Percentiles rank a stretch among this genome's conserved stretches.
Conservation (phyloP, 345 rosid species). For the Lepidium aucheri region DNA sequence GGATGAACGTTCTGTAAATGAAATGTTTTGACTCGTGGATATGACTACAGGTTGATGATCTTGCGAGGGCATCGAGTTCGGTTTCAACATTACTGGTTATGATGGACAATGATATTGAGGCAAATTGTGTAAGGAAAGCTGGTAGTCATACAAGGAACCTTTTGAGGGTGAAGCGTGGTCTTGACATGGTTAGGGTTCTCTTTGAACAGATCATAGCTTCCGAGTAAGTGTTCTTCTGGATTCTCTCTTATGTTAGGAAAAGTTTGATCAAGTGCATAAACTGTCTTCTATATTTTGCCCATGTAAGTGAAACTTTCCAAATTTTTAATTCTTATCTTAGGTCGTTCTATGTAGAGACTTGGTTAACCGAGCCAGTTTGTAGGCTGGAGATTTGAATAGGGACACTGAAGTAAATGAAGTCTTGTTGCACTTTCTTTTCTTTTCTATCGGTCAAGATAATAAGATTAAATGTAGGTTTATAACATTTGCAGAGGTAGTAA, state of each 20-base stretch:
- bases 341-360: neutral
- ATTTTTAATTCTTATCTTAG: neutral
- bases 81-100: constrained; percentile 40
- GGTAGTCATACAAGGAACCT: constrained; percentile 93
- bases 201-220: constrained; percentile 65
- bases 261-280: neutral
- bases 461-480: neutral
- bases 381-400: neutral
- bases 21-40: neutral
- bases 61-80: constrained; percentile 62
- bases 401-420: neutral
- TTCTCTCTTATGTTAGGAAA: neutral
- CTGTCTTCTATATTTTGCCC: neutral
- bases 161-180: constrained; percentile 88
- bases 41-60: constrained; percentile 63
- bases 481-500: constrained; percentile 43
- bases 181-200: constrained; percentile 88
- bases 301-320: neutral
- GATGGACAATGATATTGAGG: constrained; percentile 53
- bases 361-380: neutral
- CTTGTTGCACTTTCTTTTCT: neutral
- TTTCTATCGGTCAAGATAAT: neutral
- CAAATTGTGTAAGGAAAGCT: constrained; percentile 47
- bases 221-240: constrained; percentile 38
- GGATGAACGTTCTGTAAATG: neutral